A percentile compares a stretch with the other conserved stretches of the same genome.
phyloP scores from a whole-genome alignment of 1,139 yeast genomes.

The Blastobotrys elegans region DNA sequence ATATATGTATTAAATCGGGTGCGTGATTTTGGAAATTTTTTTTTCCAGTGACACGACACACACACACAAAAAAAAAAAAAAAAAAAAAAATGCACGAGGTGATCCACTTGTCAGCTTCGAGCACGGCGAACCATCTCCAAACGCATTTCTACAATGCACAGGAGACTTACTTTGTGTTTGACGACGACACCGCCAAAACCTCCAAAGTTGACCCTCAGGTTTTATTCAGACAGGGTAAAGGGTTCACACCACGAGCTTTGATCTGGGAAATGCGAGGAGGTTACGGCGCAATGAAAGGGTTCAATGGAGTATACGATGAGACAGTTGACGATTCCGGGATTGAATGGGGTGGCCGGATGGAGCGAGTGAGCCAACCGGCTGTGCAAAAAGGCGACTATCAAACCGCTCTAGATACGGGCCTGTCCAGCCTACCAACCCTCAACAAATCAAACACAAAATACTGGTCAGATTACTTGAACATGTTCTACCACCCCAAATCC shows the following conservation, averaged over 20 bases:
- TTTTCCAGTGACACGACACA: not conserved
- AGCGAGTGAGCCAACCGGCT: conserved; percentile 20
- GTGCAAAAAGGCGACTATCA: conserved; percentile 56
- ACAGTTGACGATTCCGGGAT: conserved; percentile 16
- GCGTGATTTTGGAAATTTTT: not conserved
- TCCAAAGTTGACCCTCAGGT: conserved; percentile 44
- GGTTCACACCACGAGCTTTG: conserved; percentile 72
- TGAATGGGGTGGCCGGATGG: conserved; percentile 15
- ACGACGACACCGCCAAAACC: conserved; percentile 30
- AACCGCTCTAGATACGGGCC: conserved; percentile 51
- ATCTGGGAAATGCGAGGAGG: conserved; percentile 62
- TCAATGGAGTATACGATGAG: conserved; percentile 24
- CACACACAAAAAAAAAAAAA: not conserved
- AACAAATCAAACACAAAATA: conserved; percentile 44
- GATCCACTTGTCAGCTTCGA: conserved; percentile 65
- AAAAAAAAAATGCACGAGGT: conserved; percentile 58
- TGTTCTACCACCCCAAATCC: conserved; percentile 61
- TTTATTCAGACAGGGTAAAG: conserved; percentile 45
- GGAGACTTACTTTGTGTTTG: conserved; percentile 60
- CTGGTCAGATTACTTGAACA: conserved; percentile 80
- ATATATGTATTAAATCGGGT: not conserved
- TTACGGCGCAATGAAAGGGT: conserved; percentile 30
- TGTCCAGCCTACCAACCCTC: conserved; percentile 28
- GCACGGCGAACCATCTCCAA: conserved; percentile 61
- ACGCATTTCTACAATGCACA: conserved; percentile 81